Evolutionary conservation across 805 yeast genomes (phyloP).

Genomic region (Zygosaccharomyces pseudorouxii): DNA sequence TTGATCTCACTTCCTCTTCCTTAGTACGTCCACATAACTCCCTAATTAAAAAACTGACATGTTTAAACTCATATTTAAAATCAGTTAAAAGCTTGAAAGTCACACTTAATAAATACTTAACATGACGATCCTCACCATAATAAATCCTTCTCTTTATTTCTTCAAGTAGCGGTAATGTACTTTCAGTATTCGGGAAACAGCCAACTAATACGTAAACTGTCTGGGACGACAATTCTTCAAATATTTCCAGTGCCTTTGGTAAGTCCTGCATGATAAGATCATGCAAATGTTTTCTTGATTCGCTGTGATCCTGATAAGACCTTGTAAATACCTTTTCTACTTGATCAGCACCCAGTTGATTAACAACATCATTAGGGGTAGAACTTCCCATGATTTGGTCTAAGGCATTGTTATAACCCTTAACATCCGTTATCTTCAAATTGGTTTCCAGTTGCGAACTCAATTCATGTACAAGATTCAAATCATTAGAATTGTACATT

Average conservation of each 20-base stretch:
- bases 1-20: conserved; percentile 20
- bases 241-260: conserved; percentile 18
- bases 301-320: conserved; percentile 29
- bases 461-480: conserved; percentile 12
- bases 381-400: conserved; percentile 15
- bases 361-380: background rate
- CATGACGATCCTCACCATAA: conserved; percentile 18
- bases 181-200: conserved; percentile 17
- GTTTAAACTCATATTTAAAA: conserved; percentile 26
- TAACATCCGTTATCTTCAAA: conserved; percentile 13
- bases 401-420: conserved; percentile 19
- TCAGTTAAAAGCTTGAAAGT: conserved; percentile 28
- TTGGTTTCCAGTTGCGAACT: conserved; percentile 17
- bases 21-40: conserved; percentile 22
- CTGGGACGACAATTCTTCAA: conserved; percentile 19
- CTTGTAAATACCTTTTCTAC: conserved; percentile 23
- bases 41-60: conserved; percentile 25
- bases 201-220: conserved; percentile 24
- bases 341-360: conserved; percentile 9
- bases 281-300: conserved; percentile 19
- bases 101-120: conserved; percentile 20
- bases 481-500: background rate
- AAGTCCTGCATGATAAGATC: conserved; percentile 15
- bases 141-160: conserved; percentile 22
- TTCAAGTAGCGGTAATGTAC: conserved; percentile 15